phyloP scores from a whole-genome alignment of 1,139 yeast species.

The Suhomyces bokatorum region DNA sequence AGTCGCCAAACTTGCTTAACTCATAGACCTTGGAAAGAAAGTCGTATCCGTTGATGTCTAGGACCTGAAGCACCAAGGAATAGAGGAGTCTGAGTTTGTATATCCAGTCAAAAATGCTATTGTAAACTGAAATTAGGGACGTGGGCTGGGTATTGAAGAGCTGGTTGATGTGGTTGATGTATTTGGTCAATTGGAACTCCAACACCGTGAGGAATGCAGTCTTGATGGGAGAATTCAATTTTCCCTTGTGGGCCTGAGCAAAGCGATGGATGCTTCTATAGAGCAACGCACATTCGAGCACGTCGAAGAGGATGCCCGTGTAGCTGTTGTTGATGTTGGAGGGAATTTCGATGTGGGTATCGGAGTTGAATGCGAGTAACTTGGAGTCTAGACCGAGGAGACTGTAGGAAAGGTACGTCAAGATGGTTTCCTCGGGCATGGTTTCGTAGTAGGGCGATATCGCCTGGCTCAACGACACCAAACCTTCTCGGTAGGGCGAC shows the following conservation, averaged over 20 bases:
- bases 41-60: constrained; percentile 49
- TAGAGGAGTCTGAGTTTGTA: constrained; percentile 58
- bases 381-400: constrained; percentile 74
- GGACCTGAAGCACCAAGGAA: constrained; percentile 39
- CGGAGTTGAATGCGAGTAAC: constrained; percentile 48
- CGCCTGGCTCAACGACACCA: constrained; percentile 13
- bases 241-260: constrained; percentile 31
- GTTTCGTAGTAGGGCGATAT: constrained; percentile 39
- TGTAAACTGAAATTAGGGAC: constrained; percentile 43
- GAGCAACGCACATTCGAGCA: constrained; percentile 74
- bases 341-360: constrained; percentile 47
- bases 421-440: constrained; percentile 48
- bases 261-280: constrained; percentile 47
- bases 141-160: constrained; percentile 40
- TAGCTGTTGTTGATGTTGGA: constrained; percentile 55
- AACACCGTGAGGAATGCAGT: constrained; percentile 65
- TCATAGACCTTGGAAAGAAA: constrained; percentile 55
- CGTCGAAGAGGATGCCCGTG: constrained; percentile 54
- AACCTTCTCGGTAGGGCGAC: constrained; percentile 8
- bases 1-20: constrained; percentile 65
- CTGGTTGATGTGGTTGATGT: constrained; percentile 55
- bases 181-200: constrained; percentile 52
- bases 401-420: constrained; percentile 63
- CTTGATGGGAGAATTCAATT: constrained; percentile 52
- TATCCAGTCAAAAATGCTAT: constrained; percentile 52